Evolutionary conservation across 148 eudicot species (phyloP).

Genomic region (Fagopyrum homotropicum): DNA sequence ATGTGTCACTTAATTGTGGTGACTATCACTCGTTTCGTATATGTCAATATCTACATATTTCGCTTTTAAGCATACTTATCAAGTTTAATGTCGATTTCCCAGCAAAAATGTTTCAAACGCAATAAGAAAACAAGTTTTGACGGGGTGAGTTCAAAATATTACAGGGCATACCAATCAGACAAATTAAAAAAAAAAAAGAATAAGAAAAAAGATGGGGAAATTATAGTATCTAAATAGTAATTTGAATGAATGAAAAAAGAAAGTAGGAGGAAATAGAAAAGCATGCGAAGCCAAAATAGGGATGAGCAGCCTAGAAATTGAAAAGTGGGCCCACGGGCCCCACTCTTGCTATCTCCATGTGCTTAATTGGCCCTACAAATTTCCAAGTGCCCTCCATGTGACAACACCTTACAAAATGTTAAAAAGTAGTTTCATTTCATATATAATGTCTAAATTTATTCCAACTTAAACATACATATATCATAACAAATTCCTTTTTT

Average conservation of each 20-base stretch:
- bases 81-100: slow-evolving; percentile 1
- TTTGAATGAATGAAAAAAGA: background rate
- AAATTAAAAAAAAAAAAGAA: background rate
- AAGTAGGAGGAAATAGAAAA: background rate
- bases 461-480: slow-evolving; percentile 8
- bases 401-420: slow-evolving; percentile 8
- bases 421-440: background rate
- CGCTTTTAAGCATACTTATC: background rate
- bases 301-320: slow-evolving; percentile 3
- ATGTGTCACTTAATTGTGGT: slow-evolving; percentile 12
- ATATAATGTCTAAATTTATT: slow-evolving; percentile 14
- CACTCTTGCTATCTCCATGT: slow-evolving; percentile 24
- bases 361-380: slow-evolving; percentile 24
- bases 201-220: background rate
- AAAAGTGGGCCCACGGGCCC: slow-evolving; percentile 10
- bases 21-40: slow-evolving; percentile 2
- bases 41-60: background rate
- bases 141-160: no score
- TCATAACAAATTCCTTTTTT: background rate
- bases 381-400: slow-evolving; percentile 20
- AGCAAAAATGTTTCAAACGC: background rate
- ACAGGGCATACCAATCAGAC: no score
- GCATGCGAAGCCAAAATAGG: slow-evolving; percentile 1
- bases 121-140: background rate
- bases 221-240: background rate